These are phyloP conservation scores for Parmales sp. DNA, from an alignment of 108 stramenopile genomes.

Conservation along the genomic window DNA sequence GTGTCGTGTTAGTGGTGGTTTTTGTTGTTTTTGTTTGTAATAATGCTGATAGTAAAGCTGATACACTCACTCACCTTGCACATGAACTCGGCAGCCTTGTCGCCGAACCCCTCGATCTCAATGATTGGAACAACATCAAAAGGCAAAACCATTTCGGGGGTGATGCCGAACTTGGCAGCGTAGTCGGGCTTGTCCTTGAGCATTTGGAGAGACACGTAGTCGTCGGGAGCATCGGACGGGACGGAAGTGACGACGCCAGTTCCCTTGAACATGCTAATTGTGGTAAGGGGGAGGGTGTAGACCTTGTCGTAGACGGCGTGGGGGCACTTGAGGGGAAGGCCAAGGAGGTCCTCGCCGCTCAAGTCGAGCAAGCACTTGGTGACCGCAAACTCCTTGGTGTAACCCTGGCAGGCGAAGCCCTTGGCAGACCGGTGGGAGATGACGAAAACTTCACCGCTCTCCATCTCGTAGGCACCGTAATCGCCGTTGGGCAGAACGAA, in stretches of 20 bases:
- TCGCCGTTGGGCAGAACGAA: slow-evolving; percentile 91
- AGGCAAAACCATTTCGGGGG: slow-evolving; percentile 81
- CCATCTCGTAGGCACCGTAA: slow-evolving; percentile 89
- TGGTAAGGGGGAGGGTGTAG: slow-evolving; percentile 90
- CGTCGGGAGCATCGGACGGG: slow-evolving; percentile 97
- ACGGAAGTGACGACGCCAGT: slow-evolving; percentile 97
- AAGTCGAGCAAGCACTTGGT: slow-evolving; percentile 68
- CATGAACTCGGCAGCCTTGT: slow-evolving; percentile 76
- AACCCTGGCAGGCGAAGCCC: slow-evolving; percentile 82
- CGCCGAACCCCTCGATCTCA: slow-evolving; percentile 89
- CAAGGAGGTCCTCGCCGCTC: slow-evolving; percentile 80
- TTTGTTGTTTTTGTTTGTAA: no score
- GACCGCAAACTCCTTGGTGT: slow-evolving; percentile 65
- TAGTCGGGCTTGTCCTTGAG: slow-evolving; percentile 87
- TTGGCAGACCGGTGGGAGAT: slow-evolving; percentile 78
- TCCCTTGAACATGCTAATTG: slow-evolving; percentile 95
- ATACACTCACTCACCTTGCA: no score
- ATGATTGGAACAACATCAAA: slow-evolving; percentile 96
- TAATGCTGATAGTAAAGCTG: no score
- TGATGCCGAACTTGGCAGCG: slow-evolving; percentile 88
- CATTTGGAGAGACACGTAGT: slow-evolving; percentile 87
- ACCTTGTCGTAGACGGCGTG: slow-evolving; percentile 85
- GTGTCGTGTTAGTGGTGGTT: no score
- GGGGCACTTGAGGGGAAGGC: slow-evolving; percentile 75
- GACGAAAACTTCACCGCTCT: slow-evolving; percentile 77